A percentile compares a stretch with the other conserved stretches of the same genome.
Evolutionary conservation across 768 basidiomycete species (phyloP).

Genomic region (Amyloporia xantha): DNA sequence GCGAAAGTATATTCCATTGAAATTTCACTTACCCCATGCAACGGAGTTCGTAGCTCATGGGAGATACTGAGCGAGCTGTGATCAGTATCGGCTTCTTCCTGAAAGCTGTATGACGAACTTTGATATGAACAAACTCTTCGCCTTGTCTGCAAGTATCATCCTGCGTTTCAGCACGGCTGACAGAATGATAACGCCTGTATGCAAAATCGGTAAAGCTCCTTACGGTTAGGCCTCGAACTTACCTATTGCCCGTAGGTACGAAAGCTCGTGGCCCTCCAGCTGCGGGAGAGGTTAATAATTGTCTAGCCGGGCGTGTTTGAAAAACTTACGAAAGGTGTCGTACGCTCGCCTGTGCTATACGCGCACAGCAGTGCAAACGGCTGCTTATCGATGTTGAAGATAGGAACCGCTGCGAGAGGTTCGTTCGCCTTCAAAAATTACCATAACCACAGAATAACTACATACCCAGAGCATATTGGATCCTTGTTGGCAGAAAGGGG

Average conservation of each 20-base stretch:
- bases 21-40: constrained; percentile 68
- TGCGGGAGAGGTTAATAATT: constrained; percentile 20
- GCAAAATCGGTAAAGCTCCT: neutral
- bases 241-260: constrained; percentile 89
- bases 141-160: constrained; percentile 93
- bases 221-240: no score
- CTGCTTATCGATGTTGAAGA: constrained; percentile 88
- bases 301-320: neutral
- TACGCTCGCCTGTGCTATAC: constrained; percentile 78
- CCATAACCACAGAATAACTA: constrained; percentile 8
- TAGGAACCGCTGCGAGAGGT: constrained; percentile 62
- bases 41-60: constrained; percentile 83
- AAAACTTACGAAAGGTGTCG: constrained; percentile 67
- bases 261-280: constrained; percentile 86
- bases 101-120: constrained; percentile 46
- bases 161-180: constrained; percentile 88
- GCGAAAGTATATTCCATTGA: neutral
- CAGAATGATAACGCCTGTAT: constrained; percentile 78
- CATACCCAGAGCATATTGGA: constrained; percentile 86
- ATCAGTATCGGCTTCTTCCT: neutral
- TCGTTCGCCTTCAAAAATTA: neutral
- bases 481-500: constrained; percentile 70
- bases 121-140: constrained; percentile 87
- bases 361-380: constrained; percentile 89
- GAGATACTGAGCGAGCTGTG: constrained; percentile 55